Conservation (phyloP, 2,329 filamentous ascomycete species). For the Chalaropsis thielavioides region DNA sequence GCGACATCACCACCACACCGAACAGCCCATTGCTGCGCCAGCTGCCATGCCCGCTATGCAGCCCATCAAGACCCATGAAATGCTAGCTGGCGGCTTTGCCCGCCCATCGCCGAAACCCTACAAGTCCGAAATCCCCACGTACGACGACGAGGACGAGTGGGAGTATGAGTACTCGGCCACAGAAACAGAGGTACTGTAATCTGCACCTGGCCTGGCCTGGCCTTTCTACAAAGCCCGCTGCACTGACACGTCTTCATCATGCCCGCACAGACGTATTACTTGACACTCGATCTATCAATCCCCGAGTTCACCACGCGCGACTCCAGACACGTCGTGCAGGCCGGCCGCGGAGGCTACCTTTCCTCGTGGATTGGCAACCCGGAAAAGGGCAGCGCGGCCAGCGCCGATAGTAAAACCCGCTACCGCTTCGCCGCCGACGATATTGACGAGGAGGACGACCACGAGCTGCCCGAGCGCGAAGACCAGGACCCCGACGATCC, state of each 20-base stretch:
- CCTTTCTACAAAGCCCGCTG: background rate
- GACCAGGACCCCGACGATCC: constrained; percentile 22
- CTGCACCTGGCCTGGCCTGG: background rate
- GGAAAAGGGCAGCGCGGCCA: background rate
- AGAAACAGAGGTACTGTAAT: constrained; percentile 40
- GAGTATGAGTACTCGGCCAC: constrained; percentile 53
- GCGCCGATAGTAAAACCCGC: constrained; percentile 7
- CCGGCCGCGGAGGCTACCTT: constrained; percentile 19
- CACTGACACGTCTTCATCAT: background rate
- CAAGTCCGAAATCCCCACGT: constrained; percentile 11
- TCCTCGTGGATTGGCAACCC: constrained; percentile 22
- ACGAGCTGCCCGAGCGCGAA: constrained; percentile 25
- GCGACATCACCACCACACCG: too few relatives aligned
- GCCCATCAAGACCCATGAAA: constrained; percentile 13
- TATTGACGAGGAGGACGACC: constrained; percentile 24
- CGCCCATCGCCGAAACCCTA: constrained; percentile 10
- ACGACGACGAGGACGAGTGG: constrained; percentile 44
- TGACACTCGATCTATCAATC: constrained; percentile 49
- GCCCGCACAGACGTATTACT: constrained; percentile 41
- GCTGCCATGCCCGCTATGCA: background rate
- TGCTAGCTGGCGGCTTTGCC: constrained; percentile 11
- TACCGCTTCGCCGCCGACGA: constrained; percentile 19
- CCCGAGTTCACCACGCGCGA: constrained; percentile 33
- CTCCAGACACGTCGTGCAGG: constrained; percentile 16
- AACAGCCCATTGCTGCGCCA: background rate